Evolutionary conservation across 257 asterid genomes (phyloP), one percentile per base, ranked within the genome.

Genomic region (Scutellaria minor): DNA sequence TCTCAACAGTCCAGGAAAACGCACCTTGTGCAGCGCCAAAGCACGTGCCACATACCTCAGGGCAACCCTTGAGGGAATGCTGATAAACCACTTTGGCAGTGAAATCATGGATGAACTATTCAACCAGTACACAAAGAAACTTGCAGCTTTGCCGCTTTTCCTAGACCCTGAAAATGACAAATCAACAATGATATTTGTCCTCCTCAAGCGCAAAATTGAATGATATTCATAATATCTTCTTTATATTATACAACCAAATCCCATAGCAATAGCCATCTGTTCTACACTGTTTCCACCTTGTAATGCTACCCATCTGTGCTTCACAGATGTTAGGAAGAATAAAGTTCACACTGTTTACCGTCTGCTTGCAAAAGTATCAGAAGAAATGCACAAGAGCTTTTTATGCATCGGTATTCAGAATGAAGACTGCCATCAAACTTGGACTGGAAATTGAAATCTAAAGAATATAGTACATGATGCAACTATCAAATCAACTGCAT

Each of bases 71-170:
- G 86, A 83, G 71, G 81, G 79, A 6, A 18, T 83, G 76, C 73
- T 85, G 60, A 42, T 44, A 13, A 77, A 72, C 51, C 83, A 79
- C 61, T 86, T 86, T 51, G 88, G 88, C 79, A 73, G 54, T 24
- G 83, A 70, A 60, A 46, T 71, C 74, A 75, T 86, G 59, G 87
- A 86, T 71, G 86, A 83, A 57, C 42, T 86, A 66, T 83, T 83
- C 55, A 56, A 76, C 9, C 50, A 65, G 9, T 81, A 78, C 64
- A 18, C 39, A 1, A 64, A 78, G 48, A 80, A 80, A 65, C 72
- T 83, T 15, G 76, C 63, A 75, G 79, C 75, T 60, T 52, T 78
- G 7, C 74, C 78, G 10, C 64, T 35, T 64, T 77, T 83, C 72
- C 42, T 54, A 48, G 78, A 78, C 57, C 83, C 85, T 70, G 67